These are phyloP conservation scores for Ascochyta clinopodiicola DNA, from an alignment of 2,329 filamentous ascomycete genomes.

Conservation along the genomic window DNA sequence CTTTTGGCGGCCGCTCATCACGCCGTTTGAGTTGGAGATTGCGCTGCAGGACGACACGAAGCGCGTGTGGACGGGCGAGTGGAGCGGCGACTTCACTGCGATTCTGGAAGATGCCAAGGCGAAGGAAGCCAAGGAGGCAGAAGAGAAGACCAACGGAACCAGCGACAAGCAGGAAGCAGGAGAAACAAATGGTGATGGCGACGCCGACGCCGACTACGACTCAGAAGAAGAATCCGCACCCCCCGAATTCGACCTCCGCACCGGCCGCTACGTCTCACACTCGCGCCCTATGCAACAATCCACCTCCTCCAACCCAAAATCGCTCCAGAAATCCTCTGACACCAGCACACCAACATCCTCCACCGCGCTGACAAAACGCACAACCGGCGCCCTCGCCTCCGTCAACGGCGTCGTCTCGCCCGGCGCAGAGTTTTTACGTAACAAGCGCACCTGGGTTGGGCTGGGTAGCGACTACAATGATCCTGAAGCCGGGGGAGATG, in stretches of 20 bases:
- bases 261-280: slow-evolving; percentile 80
- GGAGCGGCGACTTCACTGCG: slow-evolving; percentile 85
- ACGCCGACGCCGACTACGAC: slow-evolving; percentile 62
- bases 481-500: slow-evolving; percentile 63
- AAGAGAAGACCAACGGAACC: slow-evolving; percentile 41
- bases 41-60: slow-evolving; percentile 77
- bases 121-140: slow-evolving; percentile 59
- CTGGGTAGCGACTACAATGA: slow-evolving; percentile 82
- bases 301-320: slow-evolving; percentile 30
- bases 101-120: slow-evolving; percentile 56
- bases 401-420: slow-evolving; percentile 90
- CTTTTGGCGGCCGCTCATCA: slow-evolving; percentile 88
- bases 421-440: slow-evolving; percentile 84
- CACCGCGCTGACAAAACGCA: slow-evolving; percentile 66
- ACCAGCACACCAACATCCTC: slow-evolving; percentile 44
- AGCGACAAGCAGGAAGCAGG: no score
- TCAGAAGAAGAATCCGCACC: slow-evolving; percentile 73
- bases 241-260: slow-evolving; percentile 91
- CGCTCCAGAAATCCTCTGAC: slow-evolving; percentile 18
- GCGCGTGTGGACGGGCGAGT: slow-evolving; percentile 84
- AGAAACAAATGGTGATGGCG: slow-evolving; percentile 18
- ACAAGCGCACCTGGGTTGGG: slow-evolving; percentile 87
- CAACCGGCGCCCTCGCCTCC: slow-evolving; percentile 75
- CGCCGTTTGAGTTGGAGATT: slow-evolving; percentile 89
- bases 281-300: slow-evolving; percentile 69